Evolutionary conservation across 768 basidiomycete genomes (phyloP), one percentile per base, ranked within the genome.

Genomic region (Pulveroboletus sp.): DNA sequence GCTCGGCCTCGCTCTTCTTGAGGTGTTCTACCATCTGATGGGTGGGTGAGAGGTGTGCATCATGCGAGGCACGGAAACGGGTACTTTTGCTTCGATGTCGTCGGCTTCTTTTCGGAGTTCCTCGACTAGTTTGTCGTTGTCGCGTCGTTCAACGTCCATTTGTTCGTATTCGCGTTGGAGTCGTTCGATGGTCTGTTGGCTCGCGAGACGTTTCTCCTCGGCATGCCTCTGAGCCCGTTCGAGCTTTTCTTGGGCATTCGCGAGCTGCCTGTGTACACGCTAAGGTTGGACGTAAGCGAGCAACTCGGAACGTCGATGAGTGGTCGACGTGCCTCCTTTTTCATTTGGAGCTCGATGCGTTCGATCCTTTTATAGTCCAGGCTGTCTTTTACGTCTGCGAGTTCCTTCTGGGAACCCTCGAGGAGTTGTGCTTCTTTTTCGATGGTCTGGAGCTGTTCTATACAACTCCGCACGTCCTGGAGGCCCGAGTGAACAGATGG

Each of bases 241-340:
- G 9, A 93, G 76, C 66, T 91, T 93, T 57, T 90, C 86, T 38
- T 81, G 76, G 5, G 93, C 93, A 64, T 93, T 92, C 8, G 74
- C 69, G 11, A 90, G 72, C 63, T 94, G 92, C 51, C 85, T 84
- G 54, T 79, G 73, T n/a, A 89, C 81, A 43, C 91, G 88, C 89
- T 95, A 54, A 20, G 23, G 51, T 13, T 30, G 1, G 26, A 5
- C 14, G 16, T 54, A 37, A 48, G 46, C 24, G 37, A 47, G 2
- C 17, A 19, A 26, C 20, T 22, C n/a, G 39, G 9, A 29, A 34
- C 1, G 27, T 22, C 16, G 22, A 32, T 17, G 34, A 29, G 26
- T 19, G 23, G 39, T 45, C 2, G 45, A 60, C 71, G 35, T 51
- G 84, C 90, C 76, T 92, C 86, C 53, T 79, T 78, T 57, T 80